Conservation (phyloP, 352 stramenopile genomes). For the Globisporangium sylvaticum region DNA sequence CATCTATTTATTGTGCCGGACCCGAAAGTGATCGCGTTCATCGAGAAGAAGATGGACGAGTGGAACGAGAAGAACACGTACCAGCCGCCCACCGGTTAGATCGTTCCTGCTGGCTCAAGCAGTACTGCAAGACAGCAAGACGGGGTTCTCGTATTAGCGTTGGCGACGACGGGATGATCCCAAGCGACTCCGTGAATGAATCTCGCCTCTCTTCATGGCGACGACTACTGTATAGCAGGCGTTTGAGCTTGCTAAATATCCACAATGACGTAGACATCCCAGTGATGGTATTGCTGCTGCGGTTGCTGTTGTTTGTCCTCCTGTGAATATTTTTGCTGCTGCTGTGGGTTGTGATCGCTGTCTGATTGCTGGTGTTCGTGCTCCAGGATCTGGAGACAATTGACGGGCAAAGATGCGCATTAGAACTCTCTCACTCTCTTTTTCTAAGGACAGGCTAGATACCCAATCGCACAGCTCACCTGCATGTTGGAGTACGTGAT, state of each 20-base stretch:
- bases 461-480: neutral
- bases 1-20: constrained; percentile 87
- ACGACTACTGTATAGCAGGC: neutral
- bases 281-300: neutral
- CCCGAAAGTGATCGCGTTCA: constrained; percentile 76
- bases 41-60: constrained; percentile 88
- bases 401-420: neutral
- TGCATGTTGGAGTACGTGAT: constrained; percentile 1
- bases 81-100: constrained; percentile 65
- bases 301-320: neutral
- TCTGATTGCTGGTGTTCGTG: constrained; percentile 2
- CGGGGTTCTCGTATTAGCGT: neutral
- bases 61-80: constrained; percentile 90
- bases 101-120: neutral
- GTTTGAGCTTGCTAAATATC: constrained; percentile 1
- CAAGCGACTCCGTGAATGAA: neutral
- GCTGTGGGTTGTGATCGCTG: neutral
- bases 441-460: neutral
- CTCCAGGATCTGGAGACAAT: neutral
- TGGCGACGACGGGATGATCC: neutral
- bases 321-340: neutral
- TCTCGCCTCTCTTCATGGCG: neutral
- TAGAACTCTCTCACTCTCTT: neutral
- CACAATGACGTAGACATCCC: neutral
- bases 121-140: neutral